A percentile compares a stretch with the other conserved stretches of the same genome.
Conservation (phyloP, 176 grass and related monocot species). For the Eleusine indica region DNA sequence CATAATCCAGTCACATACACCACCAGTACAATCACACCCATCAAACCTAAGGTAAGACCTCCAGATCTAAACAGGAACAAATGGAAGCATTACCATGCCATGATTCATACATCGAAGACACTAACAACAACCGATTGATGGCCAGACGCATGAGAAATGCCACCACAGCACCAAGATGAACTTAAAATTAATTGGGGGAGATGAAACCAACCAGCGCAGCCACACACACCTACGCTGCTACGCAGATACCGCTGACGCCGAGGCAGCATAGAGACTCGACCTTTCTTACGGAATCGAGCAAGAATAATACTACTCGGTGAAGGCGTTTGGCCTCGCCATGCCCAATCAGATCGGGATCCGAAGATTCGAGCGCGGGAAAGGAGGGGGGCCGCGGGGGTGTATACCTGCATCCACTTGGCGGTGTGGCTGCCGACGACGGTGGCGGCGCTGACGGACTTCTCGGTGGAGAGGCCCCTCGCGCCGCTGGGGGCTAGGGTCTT, state of each 20-base stretch:
- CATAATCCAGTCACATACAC: background rate
- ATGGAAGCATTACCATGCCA: background rate
- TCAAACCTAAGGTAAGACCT: background rate
- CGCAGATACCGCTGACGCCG: background rate
- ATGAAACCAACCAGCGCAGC: background rate
- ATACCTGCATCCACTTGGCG: slow-evolving; percentile 98
- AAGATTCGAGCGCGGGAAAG: background rate
- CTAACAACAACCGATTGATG: background rate
- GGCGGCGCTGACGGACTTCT: slow-evolving; percentile 55
- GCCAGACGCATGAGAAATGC: background rate
- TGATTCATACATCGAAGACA: background rate
- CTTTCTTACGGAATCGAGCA: background rate
- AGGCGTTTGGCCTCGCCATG: background rate
- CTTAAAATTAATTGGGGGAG: background rate
- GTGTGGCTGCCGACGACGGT: slow-evolving; percentile 74
- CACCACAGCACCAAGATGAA: background rate
- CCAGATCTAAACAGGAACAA: slow-evolving; percentile 41
- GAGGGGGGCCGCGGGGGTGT: background rate
- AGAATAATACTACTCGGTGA: background rate
- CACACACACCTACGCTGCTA: background rate
- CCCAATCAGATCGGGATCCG: slow-evolving; percentile 33
- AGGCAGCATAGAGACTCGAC: background rate
- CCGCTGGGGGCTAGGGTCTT: slow-evolving; percentile 47
- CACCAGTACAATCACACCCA: background rate
- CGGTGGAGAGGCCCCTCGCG: slow-evolving; percentile 44